Evolutionary conservation across 2,329 filamentous ascomycete species (phyloP).

Genomic region (Calonectria naviculata): DNA sequence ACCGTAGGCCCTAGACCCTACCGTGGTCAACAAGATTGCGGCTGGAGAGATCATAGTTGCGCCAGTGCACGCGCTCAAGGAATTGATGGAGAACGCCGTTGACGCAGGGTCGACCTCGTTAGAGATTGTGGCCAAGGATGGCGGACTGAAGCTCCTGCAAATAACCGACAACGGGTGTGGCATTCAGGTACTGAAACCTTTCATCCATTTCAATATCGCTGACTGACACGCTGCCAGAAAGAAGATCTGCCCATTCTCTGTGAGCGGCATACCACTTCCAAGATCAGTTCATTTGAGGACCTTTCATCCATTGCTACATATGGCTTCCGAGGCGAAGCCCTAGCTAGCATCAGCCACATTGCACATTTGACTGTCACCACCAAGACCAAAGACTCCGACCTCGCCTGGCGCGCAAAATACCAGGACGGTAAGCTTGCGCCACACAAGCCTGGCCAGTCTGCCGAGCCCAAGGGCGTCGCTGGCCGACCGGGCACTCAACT

Average conservation of each 20-base stretch:
- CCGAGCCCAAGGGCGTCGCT: slow-evolving; percentile 88
- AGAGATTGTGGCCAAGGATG: slow-evolving; percentile 93
- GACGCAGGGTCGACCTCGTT: slow-evolving; percentile 95
- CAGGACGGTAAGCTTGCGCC: slow-evolving; percentile 84
- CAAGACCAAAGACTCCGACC: slow-evolving; percentile 86
- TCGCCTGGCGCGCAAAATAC: slow-evolving; percentile 92
- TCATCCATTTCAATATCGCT: background rate
- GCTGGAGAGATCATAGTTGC: slow-evolving; percentile 98
- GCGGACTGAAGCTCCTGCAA: slow-evolving; percentile 92
- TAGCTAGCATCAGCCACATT: slow-evolving; percentile 98
- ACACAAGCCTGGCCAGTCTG: slow-evolving; percentile 86
- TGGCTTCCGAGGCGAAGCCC: slow-evolving; percentile 95
- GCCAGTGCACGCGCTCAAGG: slow-evolving; percentile 94
- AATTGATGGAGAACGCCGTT: slow-evolving; percentile 95
- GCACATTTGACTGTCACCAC: slow-evolving; percentile 96
- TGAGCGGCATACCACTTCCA: slow-evolving; percentile 96
- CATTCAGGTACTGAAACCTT: slow-evolving; percentile 76
- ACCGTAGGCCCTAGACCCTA: slow-evolving; percentile 82
- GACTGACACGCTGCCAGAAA: slow-evolving; percentile 65
- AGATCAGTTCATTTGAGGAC: slow-evolving; percentile 93
- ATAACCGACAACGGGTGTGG: slow-evolving; percentile 98
- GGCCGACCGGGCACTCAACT: slow-evolving; percentile 94
- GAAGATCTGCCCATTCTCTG: slow-evolving; percentile 93
- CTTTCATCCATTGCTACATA: slow-evolving; percentile 91
- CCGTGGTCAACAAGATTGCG: slow-evolving; percentile 98